Evolutionary conservation across 140 eudicot species (phyloP).

Genomic region (Cichorium intybus): DNA sequence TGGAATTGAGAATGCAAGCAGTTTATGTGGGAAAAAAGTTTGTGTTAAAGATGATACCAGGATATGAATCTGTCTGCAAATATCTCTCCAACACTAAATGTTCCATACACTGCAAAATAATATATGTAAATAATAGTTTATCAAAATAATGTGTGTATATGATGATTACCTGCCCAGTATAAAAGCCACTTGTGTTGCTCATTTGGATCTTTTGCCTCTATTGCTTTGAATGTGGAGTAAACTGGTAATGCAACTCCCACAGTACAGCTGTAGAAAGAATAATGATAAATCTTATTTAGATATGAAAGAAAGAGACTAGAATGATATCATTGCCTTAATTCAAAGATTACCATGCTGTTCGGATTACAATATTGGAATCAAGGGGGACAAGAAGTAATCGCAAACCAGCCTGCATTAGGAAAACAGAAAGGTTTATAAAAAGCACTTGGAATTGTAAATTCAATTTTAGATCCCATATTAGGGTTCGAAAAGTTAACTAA

Average conservation of each 20-base stretch:
- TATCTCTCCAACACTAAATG: conserved; percentile 73
- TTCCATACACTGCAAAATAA: conserved; percentile 77
- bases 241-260: conserved; percentile 84
- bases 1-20: not conserved
- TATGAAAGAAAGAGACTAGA: not conserved
- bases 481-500: not conserved
- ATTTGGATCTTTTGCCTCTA: conserved; percentile 59
- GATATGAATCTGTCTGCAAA: conserved; percentile 70
- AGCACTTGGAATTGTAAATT: not conserved
- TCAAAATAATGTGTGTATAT: not conserved
- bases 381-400: conserved; percentile 78
- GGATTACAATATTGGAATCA: conserved; percentile 76
- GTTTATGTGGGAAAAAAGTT: not conserved
- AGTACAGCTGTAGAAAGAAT: conserved; percentile 61
- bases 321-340: not conserved
- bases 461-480: not conserved
- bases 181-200: conserved; percentile 89
- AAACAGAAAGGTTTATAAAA: not conserved
- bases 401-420: conserved; percentile 66
- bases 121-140: not conserved
- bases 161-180: conserved; percentile 90
- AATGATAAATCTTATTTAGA: not conserved
- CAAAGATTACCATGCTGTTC: conserved; percentile 81
- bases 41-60: conserved; percentile 49
- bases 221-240: conserved; percentile 86